Evolutionary conservation across 2,329 filamentous ascomycete species (phyloP).

Genomic region (Cryphonectria carpinicola): DNA sequence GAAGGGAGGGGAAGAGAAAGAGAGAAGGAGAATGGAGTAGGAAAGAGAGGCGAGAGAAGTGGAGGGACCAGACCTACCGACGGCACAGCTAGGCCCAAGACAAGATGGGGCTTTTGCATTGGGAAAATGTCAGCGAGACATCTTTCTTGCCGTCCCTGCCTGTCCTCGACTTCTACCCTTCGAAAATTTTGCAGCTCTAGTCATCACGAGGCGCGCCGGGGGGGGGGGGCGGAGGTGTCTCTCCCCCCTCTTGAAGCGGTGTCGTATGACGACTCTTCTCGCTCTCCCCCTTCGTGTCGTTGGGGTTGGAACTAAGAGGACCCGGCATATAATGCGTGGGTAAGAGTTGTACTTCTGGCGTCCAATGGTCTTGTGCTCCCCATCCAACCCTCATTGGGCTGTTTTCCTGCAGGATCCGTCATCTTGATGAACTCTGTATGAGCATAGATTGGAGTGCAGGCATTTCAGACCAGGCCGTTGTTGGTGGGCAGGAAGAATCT

Average conservation of each 20-base stretch:
- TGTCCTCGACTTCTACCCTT: neutral
- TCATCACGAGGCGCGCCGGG: conserved; percentile 9
- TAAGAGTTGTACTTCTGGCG: neutral
- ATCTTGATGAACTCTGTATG: neutral
- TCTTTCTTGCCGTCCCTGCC: conserved; percentile 10
- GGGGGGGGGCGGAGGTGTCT: neutral
- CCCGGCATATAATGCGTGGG: conserved; percentile 1
- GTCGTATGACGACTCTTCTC: neutral
- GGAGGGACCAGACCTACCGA: neutral
- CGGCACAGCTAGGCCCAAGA: neutral
- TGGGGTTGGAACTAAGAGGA: neutral
- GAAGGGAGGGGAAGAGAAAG: neutral
- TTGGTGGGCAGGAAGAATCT: neutral
- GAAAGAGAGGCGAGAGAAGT: neutral
- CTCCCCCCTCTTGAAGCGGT: neutral
- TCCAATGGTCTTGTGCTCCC: conserved; percentile 12
- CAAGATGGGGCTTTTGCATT: neutral
- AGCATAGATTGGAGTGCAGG: neutral
- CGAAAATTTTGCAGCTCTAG: neutral
- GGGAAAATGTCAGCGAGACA: conserved; percentile 1
- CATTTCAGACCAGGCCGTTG: neutral
- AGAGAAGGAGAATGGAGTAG: too few species aligned
- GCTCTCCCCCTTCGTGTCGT: neutral
- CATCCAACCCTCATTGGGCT: neutral
- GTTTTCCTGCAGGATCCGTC: neutral